Base-by-base conservation (phyloP, 2,329 filamentous ascomycete species). In the Aureobasidium melanogenum region DNA sequence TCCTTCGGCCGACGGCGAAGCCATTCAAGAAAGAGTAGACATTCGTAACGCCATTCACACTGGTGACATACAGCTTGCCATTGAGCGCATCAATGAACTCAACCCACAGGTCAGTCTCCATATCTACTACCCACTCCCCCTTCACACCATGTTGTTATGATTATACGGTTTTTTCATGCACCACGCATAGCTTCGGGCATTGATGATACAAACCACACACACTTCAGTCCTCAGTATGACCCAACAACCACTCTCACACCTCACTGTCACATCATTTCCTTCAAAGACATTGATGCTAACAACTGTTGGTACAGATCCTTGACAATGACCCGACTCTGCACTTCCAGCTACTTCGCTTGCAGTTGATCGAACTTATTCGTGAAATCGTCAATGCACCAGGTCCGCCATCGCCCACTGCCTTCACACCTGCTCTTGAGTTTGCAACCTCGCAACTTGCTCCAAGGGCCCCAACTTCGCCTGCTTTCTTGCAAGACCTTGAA, bases 121-220 rank as follows among this genome's bases (percentile, higher is more conserved):
- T 63, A 22, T 36, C 41, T 36, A 15, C 1, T 9, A 26, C 60
- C 44, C 60, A 55, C 50, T 64, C 55, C 48, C 64, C 67, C 63
- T 47, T 22, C 15, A 47, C 41, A 32, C 60, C 44, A n/a, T 36
- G 60, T 78, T 84, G 82, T 83, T 77, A 92, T 94, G 94, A 99
- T 99, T 96, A 96, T 81, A 89, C 81, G 83, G 82, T 88, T 82
- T 59, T 92, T 86, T 96, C 93, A 99, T 99, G 94, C 94, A 99
- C 94, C 94, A 99, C 94, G 91, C 94, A 91, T 94, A 97, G 81
- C 85, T 86, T 80, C 81, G 84, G 85, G 86, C 52, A 66, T 84
- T 77, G 84, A 94, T 94, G 95, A 95, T 93, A 97, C 83, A 85
- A 86, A 87, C 80, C 79, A 84, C 83, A 78, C 79, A 80, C 78